These are phyloP conservation scores for Rhodotorula kratochvilovae DNA, from an alignment of 768 basidiomycete genomes.

Conservation along the genomic window DNA sequence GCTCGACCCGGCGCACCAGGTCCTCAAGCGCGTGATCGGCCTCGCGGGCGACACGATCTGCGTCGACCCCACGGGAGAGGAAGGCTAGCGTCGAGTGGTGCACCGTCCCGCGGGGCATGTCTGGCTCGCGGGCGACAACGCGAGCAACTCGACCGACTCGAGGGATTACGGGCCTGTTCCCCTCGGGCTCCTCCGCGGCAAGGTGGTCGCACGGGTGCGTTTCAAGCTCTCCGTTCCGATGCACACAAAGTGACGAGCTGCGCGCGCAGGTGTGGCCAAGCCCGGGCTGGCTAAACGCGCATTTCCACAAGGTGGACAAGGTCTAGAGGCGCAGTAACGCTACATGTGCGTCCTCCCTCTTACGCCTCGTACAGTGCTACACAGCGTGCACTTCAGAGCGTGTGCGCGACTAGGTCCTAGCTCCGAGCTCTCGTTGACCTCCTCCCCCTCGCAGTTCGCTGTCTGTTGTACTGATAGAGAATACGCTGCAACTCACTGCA, in stretches of 20 bases:
- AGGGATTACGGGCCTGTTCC: conserved; percentile 89
- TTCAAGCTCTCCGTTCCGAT: too few relatives aligned
- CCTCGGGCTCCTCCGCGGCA: conserved; percentile 67
- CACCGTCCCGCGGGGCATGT: conserved; percentile 42
- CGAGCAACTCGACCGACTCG: conserved; percentile 76
- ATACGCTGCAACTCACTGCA: too few relatives aligned
- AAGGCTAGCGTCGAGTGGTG: conserved; percentile 28
- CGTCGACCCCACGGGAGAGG: conserved; percentile 63
- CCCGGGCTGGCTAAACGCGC: conserved; percentile 4
- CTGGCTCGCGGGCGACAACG: conserved; percentile 87
- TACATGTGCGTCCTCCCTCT: too few relatives aligned
- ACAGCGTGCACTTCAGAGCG: too few relatives aligned
- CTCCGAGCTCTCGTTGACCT: neutral
- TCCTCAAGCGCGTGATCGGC: conserved; percentile 74
- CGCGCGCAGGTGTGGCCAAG: conserved; percentile 27
- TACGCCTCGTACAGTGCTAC: too few relatives aligned
- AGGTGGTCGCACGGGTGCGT: conserved; percentile 49
- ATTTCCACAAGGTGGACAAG: neutral
- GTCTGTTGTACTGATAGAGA: neutral
- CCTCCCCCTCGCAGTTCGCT: neutral
- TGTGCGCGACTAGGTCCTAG: fast-evolving
- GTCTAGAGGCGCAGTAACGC: neutral
- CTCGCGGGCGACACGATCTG: conserved; percentile 83
- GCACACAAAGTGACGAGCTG: neutral
- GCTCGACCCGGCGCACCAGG: conserved; percentile 26